phyloP scores from a whole-genome alignment of 208 protist species.

The Leishmania turanica region DNA sequence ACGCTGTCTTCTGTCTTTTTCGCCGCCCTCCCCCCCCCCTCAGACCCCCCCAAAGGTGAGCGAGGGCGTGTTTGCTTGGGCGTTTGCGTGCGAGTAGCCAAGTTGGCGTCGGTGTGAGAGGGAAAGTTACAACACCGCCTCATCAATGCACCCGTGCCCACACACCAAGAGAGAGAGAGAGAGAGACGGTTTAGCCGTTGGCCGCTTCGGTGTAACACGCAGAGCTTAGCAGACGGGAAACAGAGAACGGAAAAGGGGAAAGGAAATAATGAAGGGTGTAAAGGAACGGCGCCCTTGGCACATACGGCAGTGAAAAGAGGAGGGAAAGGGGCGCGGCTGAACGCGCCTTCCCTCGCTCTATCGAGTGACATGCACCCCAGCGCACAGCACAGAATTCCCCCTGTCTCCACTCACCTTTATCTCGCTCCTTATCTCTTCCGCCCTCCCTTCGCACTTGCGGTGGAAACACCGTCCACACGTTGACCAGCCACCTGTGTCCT shows the following conservation, averaged over 20 bases:
- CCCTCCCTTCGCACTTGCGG: neutral
- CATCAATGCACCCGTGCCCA: neutral
- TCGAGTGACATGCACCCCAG: neutral
- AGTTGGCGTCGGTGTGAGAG: neutral
- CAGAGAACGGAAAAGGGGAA: conserved; percentile 11
- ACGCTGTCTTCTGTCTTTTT: neutral
- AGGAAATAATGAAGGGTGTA: conserved; percentile 1
- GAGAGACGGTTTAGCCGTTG: neutral
- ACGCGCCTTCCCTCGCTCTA: neutral
- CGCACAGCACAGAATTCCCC: neutral
- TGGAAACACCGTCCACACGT: neutral
- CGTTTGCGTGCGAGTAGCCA: neutral
- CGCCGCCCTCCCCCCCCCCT: no score
- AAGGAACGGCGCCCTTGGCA: conserved; percentile 12
- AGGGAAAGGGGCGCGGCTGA: neutral
- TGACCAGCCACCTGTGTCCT: neutral
- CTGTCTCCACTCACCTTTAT: neutral
- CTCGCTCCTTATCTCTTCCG: neutral
- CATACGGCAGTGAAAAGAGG: neutral
- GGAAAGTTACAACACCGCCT: neutral
- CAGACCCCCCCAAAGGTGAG: neutral
- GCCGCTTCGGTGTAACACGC: neutral
- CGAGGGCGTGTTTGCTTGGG: neutral
- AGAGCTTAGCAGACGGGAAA: conserved; percentile 6
- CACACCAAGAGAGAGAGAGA: neutral